Percentiles rank a stretch among this genome's conserved stretches.
phyloP scores from a whole-genome alignment of 2,329 filamentous ascomycete species.

The Malbranchea zuffiana region DNA sequence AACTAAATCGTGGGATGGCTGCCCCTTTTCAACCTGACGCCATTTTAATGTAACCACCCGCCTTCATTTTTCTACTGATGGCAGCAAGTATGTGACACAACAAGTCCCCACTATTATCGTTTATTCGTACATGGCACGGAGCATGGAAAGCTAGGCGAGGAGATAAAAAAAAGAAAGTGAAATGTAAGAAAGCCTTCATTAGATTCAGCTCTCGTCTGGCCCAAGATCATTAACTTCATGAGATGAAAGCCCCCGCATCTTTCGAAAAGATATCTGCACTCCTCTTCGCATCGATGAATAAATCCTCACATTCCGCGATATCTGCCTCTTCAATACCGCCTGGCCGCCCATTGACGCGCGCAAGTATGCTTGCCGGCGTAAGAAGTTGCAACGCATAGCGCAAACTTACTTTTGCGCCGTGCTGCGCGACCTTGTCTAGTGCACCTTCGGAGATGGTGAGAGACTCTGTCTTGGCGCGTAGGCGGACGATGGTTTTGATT shows the following conservation, averaged over 20 bases:
- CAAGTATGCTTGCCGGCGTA: slow-evolving; percentile 80
- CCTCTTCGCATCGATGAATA: slow-evolving; percentile 72
- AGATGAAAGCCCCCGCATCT: slow-evolving; percentile 54
- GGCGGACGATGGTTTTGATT: slow-evolving; percentile 82
- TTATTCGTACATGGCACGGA: no score
- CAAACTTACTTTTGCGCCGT: slow-evolving; percentile 80
- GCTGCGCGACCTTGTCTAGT: slow-evolving; percentile 72
- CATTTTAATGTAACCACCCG: no score
- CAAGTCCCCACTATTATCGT: no score
- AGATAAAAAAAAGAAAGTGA: no score
- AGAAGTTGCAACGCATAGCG: slow-evolving; percentile 88
- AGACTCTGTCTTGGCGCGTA: slow-evolving; percentile 71
- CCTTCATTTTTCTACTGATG: no score
- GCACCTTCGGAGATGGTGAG: slow-evolving; percentile 71
- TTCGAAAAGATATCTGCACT: slow-evolving; percentile 62
- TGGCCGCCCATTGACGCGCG: slow-evolving; percentile 66
- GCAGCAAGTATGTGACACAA: no score
- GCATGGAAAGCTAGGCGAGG: no score
- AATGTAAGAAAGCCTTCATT: neutral
- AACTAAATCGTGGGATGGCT: no score
- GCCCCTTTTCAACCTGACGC: no score
- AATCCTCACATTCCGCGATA: slow-evolving; percentile 68
- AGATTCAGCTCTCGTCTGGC: slow-evolving; percentile 8
- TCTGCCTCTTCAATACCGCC: slow-evolving; percentile 64
- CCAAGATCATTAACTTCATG: no score